phyloP scores from a whole-genome alignment of 179 eudicot genomes.

The Beta macrorhiza region DNA sequence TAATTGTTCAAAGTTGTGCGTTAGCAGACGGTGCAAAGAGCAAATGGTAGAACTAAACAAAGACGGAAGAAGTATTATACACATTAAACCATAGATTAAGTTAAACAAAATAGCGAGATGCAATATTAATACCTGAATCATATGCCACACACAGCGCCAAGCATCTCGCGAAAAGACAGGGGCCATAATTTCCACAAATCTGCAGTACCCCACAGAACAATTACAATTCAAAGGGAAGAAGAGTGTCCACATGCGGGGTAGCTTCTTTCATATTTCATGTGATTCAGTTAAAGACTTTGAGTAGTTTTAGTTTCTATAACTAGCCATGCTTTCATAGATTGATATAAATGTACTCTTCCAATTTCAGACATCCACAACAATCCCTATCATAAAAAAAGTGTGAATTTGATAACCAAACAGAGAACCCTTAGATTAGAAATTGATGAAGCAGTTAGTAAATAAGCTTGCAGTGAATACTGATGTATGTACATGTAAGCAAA shows the following conservation, averaged over 20 bases:
- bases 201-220: slow-evolving; percentile 32
- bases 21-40: too few species aligned
- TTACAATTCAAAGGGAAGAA: background rate
- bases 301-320: background rate
- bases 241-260: background rate
- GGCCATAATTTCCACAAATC: slow-evolving; percentile 98
- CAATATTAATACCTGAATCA: slow-evolving; percentile 80
- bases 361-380: background rate
- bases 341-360: background rate
- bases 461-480: background rate
- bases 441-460: background rate
- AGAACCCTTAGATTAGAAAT: background rate
- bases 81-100: background rate
- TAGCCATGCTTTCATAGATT: background rate
- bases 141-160: slow-evolving; percentile 98
- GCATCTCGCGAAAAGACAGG: slow-evolving; percentile 92
- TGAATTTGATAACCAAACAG: background rate
- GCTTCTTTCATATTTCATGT: background rate
- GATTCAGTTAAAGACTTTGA: background rate
- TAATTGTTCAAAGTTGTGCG: too few species aligned
- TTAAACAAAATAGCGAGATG: background rate
- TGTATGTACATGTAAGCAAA: background rate
- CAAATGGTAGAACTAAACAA: too few species aligned
- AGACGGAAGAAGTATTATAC: too few species aligned
- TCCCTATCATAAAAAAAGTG: background rate